These are phyloP conservation scores for Thraustochytrium sp. DNA, from an alignment of 352 stramenopile species.

Conservation along the genomic window DNA sequence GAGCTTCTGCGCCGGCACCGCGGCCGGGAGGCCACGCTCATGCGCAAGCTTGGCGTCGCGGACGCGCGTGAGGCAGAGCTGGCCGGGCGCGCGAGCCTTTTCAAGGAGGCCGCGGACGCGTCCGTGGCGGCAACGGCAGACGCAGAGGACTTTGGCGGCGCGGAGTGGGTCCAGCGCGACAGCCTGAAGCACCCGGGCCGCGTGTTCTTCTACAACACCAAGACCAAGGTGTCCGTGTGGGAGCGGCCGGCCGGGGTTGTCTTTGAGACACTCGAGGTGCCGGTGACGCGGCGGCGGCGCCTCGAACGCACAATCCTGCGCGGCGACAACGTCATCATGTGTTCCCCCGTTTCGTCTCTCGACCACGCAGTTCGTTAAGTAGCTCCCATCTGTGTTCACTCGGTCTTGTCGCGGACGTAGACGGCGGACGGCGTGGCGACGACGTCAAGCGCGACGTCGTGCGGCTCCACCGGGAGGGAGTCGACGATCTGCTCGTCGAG, in stretches of 20 bases:
- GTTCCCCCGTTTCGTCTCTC: background rate
- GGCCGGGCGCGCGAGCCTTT: background rate
- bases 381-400: background rate
- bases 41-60: slow-evolving; percentile 26
- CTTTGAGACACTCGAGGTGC: background rate
- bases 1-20: background rate
- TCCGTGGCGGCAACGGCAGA: background rate
- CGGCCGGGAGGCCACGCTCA: background rate
- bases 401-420: background rate
- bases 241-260: background rate
- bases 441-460: slow-evolving; percentile 15
- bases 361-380: background rate
- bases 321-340: slow-evolving; percentile 29
- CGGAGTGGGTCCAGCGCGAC: slow-evolving; percentile 15
- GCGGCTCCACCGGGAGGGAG: background rate
- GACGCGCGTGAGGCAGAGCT: background rate
- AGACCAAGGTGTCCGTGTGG: slow-evolving; percentile 2
- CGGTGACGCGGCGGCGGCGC: background rate
- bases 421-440: background rate
- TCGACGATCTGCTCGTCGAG: slow-evolving; percentile 36
- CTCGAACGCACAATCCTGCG: slow-evolving; percentile 9
- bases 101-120: background rate
- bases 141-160: background rate
- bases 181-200: slow-evolving; percentile 12
- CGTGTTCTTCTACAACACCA: slow-evolving; percentile 20